Conservation (phyloP, 1,139 yeast genomes). For the Sugiyamaella neomexicana region DNA sequence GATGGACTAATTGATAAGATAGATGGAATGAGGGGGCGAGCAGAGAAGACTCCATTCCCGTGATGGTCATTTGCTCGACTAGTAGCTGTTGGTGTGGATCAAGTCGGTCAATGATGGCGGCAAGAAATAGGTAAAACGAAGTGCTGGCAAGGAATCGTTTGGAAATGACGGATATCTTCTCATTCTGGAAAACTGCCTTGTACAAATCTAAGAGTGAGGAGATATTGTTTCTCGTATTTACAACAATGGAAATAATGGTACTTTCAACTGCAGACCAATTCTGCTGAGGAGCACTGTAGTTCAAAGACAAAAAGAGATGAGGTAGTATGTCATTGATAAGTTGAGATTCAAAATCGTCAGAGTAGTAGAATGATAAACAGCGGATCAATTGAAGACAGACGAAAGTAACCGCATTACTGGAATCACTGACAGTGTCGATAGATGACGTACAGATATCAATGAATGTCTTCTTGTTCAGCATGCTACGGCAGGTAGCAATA, state of each 20-base stretch:
- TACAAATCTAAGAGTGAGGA: not conserved
- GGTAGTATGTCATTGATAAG: constrained; percentile 1
- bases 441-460: not conserved
- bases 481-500: constrained; percentile 1
- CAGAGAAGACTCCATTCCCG: not conserved
- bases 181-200: not conserved
- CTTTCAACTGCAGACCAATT: constrained; percentile 7
- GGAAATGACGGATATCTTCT: not conserved
- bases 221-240: not conserved
- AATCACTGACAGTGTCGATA: not conserved
- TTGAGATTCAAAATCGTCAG: constrained; percentile 4
- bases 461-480: not conserved
- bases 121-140: constrained; percentile 2
- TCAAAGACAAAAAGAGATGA: not conserved
- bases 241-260: not conserved
- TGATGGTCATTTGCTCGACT: not conserved
- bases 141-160: constrained; percentile 8
- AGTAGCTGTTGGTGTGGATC: not conserved
- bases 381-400: constrained; percentile 9
- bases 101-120: not conserved
- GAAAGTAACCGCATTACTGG: not conserved
- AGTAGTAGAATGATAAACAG: constrained; percentile 2
- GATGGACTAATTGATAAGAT: constrained; percentile 1
- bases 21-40: constrained; percentile 10
- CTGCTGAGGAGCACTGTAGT: not conserved